Evolutionary conservation across 208 protist genomes (phyloP), one percentile per base, ranked within the genome.

Genomic region (Leishmania martiniquensis): DNA sequence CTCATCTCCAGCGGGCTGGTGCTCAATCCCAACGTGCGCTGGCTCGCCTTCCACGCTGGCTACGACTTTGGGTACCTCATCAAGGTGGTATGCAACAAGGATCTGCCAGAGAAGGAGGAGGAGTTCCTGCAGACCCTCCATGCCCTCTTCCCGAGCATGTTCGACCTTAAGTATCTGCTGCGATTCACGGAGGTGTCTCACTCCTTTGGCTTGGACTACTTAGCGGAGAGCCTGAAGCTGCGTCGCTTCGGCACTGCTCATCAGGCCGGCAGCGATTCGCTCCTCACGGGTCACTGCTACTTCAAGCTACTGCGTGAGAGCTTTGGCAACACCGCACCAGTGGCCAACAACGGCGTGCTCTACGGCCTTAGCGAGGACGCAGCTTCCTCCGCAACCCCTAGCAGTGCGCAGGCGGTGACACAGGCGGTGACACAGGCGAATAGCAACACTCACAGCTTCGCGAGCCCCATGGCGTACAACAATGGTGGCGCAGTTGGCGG

Each of bases 141-240:
- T 73, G 83, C 89, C 9, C 99, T 99, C 73, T 99, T 99, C 85
- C 99, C 98, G 22, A 89, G 86, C 81, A 93, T 99, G 82, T 99
- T 99, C 83, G 99, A 99, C 84, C 97, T 99, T 69, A 99, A 99
- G 86, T 99, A 99, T 87, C 86, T 99, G n/a, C 98, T 99, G 80
- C 98, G 97, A 76, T 93, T 87, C 76, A 98, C 95, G 12, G 93
- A 96, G 63, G 72, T 91, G 59, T 95, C 91, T 29, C 93, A 99
- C 77, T 98, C 98, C 47, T 96, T 93, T 68, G 98, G 99, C 49
- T 85, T 99, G 44, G 98, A 99, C 83, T 93, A 97, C 70, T 91
- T 99, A 20, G 98, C 98, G 55, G 98, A 99, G 69, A 94, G 92
- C 62, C 89, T 99, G 72, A 92, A 95, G 72, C 85, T 99, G 63